A percentile compares a stretch with the other conserved stretches of the same genome.
phyloP scores from a whole-genome alignment of 257 asterid species.

The Solanum peruvianum region DNA sequence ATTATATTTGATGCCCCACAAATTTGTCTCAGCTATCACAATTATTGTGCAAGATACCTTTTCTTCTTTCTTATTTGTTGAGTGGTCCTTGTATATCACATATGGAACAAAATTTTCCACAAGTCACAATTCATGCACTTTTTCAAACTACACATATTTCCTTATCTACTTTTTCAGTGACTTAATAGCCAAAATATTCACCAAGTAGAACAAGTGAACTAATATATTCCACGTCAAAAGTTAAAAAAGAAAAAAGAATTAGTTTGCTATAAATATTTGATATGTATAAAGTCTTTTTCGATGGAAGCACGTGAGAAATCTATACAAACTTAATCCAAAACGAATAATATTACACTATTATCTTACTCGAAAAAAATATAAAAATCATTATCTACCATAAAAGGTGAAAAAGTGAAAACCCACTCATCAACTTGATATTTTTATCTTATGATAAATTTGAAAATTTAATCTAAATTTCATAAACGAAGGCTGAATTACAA shows the following conservation, averaged over 20 bases:
- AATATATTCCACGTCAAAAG: background rate
- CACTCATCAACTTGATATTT: background rate
- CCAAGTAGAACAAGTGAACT: background rate
- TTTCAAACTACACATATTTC: background rate
- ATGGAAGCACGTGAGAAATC: fast-evolving
- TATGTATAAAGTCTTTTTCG: no score
- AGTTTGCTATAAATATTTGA: no score
- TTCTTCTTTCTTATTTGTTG: background rate
- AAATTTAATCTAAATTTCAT: background rate
- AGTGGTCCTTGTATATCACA: background rate
- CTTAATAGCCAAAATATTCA: background rate
- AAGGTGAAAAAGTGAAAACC: background rate
- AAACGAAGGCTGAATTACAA: background rate
- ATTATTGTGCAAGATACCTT: background rate
- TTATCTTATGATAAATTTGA: background rate
- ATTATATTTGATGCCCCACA: background rate
- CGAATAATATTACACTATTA: no score
- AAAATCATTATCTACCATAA: background rate
- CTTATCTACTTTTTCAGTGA: background rate
- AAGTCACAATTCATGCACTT: background rate
- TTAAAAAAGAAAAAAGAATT: no score
- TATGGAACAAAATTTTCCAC: background rate
- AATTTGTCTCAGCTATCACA: background rate
- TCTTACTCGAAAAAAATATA: no score
- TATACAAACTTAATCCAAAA: no score